Evolutionary conservation across 1,284 basidiomycete species (phyloP), one percentile per base, ranked within the genome.

Genomic region (Afroboletus lepidellus): DNA sequence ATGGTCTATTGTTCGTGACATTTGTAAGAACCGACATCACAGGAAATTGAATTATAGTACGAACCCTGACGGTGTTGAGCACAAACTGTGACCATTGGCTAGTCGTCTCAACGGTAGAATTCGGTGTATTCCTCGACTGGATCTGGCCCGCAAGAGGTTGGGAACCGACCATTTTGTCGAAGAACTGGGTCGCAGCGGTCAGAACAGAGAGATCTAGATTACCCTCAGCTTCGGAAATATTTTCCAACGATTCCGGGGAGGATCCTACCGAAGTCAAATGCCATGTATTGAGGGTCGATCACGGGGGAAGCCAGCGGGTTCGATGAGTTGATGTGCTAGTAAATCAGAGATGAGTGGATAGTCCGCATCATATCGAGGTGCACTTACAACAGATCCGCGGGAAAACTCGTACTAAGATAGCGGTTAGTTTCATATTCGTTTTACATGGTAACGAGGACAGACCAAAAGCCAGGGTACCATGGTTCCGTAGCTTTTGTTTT

Each of bases 251-350:
- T 8, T 3, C 2, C 13, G 11, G 29, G 21, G 8, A 25, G 37
- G 30, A 37, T 33, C 23, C 12, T 27, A 50, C 46, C 46, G 46
- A 37, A 51, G 4, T 50, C 23, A 6, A 51, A 51, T 21, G 36
- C 13, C 50, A 51, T 34, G 37, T 29, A 50, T 16, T 33, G 32
- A 7, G 50, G 47, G 32, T 50, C 24, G 24, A 51, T 50, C 15
- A 50, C 30, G 13, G 50, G 50, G 16, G 46, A 51, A 23, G 37
- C 46, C n/a, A 18, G 36, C 18, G 49, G 37, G 37, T 23, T 38
- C 20, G 37, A 38, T 5, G 37, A 38, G 37, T 38, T 38, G 21
- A 38, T 38, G 37, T 38, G 37, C 37, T 37, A 37, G 9, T 23
- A 38, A 23, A 38, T 38, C 32, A n/a, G 15, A n/a, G 32, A 4